Conservation (phyloP, 768 basidiomycete species). For the Omphalotus guepiniiformis region DNA sequence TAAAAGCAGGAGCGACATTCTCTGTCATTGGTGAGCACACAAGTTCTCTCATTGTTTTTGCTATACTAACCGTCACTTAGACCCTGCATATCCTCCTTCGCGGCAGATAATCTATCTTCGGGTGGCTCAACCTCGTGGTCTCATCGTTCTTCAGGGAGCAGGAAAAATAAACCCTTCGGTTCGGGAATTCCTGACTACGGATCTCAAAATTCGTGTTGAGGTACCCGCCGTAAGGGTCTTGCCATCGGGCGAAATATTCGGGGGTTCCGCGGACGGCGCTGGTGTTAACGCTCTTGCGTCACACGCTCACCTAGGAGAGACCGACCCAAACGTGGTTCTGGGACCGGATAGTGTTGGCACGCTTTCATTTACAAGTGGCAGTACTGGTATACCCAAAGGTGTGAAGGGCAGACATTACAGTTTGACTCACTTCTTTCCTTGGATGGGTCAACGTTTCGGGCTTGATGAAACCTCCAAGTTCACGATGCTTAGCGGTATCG, state of each 20-base stretch:
- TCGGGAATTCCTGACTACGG: slow-evolving; percentile 72
- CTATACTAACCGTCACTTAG: slow-evolving; percentile 34
- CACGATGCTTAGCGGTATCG: slow-evolving; percentile 98
- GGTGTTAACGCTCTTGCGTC: slow-evolving; percentile 58
- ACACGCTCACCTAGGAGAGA: slow-evolving; percentile 51
- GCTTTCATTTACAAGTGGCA: slow-evolving; percentile 93
- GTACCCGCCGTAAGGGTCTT: slow-evolving; percentile 84
- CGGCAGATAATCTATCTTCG: slow-evolving; percentile 90
- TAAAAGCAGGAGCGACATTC: slow-evolving; percentile 95
- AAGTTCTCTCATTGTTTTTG: background rate
- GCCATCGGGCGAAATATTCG: slow-evolving; percentile 56
- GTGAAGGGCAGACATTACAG: slow-evolving; percentile 93
- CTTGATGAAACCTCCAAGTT: slow-evolving; percentile 75
- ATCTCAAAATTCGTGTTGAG: slow-evolving; percentile 84
- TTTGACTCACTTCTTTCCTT: slow-evolving; percentile 98
- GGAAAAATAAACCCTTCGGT: slow-evolving; percentile 78
- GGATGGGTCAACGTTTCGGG: slow-evolving; percentile 92
- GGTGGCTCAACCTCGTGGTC: slow-evolving; percentile 88
- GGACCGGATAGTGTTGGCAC: slow-evolving; percentile 97
- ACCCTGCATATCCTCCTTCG: slow-evolving; percentile 94
- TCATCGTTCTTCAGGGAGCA: slow-evolving; percentile 88
- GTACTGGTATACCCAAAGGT: slow-evolving; percentile 98
- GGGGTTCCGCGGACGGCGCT: slow-evolving; percentile 42
- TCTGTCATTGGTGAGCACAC: slow-evolving; percentile 82
- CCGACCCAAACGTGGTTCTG: slow-evolving; percentile 76